These are phyloP conservation scores for Piper betle DNA, from an alignment of 164 flowering plant genomes.

Conservation along the genomic window DNA sequence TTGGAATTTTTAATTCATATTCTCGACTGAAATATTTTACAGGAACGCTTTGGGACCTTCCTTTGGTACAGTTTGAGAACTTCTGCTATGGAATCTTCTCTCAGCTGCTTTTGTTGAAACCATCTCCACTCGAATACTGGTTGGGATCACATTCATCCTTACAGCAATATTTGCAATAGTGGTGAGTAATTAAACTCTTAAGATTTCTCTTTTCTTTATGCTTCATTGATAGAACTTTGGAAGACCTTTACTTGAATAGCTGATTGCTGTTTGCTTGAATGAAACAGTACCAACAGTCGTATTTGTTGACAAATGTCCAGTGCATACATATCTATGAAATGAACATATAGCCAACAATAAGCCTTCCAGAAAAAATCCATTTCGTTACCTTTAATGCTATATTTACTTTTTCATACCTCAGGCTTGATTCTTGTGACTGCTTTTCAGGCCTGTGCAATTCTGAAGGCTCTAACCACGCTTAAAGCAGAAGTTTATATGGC, in stretches of 20 bases:
- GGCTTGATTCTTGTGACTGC: not conserved
- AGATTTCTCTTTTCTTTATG: not conserved
- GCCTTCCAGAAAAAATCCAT: not conserved
- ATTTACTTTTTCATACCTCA: not conserved
- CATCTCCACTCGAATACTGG: slow-evolving; percentile 41
- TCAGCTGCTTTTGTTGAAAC: slow-evolving; percentile 61
- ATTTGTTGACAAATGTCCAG: not conserved
- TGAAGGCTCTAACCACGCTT: slow-evolving; percentile 42
- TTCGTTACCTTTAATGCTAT: no score
- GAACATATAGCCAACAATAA: not conserved
- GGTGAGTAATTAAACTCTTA: slow-evolving; percentile 20
- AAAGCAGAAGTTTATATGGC: slow-evolving; percentile 53
- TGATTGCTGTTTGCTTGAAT: not conserved
- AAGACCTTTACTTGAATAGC: not conserved
- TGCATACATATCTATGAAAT: not conserved
- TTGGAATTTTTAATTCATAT: not conserved
- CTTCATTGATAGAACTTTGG: not conserved
- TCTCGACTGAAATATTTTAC: slow-evolving; percentile 6
- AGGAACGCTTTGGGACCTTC: slow-evolving; percentile 60
- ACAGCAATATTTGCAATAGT: slow-evolving; percentile 45
- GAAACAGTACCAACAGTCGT: not conserved
- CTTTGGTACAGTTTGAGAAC: slow-evolving; percentile 52
- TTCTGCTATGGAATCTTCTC: slow-evolving; percentile 48
- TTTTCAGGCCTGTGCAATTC: slow-evolving; percentile 57
- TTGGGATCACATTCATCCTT: slow-evolving; percentile 38